Evolutionary conservation across 495 filamentous ascomycete species (phyloP).

Genomic region (Parathielavia hyrcaniae): DNA sequence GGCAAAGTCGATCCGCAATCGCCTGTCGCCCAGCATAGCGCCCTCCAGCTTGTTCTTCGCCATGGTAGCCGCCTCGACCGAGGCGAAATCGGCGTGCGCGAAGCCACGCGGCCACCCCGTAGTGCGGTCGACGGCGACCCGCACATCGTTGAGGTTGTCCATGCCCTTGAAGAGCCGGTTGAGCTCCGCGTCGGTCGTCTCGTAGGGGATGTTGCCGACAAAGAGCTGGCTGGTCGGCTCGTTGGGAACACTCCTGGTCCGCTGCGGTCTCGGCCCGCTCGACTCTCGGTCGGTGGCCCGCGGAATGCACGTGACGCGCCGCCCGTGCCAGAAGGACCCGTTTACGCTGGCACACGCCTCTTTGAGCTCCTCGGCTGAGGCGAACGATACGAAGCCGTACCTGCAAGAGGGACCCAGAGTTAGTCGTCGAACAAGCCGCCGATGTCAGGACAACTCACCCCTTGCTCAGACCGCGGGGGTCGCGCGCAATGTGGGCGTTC

Average conservation of each 20-base stretch:
- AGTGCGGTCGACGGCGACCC: slow-evolving; percentile 81
- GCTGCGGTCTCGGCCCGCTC: neutral
- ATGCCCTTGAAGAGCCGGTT: slow-evolving; percentile 72
- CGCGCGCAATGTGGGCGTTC: slow-evolving; percentile 52
- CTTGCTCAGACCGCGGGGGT: slow-evolving; percentile 74
- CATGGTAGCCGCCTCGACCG: slow-evolving; percentile 53
- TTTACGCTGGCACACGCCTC: slow-evolving; percentile 60
- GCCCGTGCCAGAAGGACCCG: slow-evolving; percentile 70
- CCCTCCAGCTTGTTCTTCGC: slow-evolving; percentile 53
- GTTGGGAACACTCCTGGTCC: slow-evolving; percentile 8
- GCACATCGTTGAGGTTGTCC: slow-evolving; percentile 67
- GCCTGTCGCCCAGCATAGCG: slow-evolving; percentile 58
- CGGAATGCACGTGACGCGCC: slow-evolving; percentile 57
- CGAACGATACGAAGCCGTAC: slow-evolving; percentile 73
- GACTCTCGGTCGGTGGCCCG: slow-evolving; percentile 24
- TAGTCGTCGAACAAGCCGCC: slow-evolving; percentile 14
- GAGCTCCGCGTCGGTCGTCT: slow-evolving; percentile 82
- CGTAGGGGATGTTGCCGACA: slow-evolving; percentile 84
- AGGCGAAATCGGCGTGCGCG: slow-evolving; percentile 78
- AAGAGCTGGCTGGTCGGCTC: slow-evolving; percentile 63
- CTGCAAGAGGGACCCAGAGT: slow-evolving; percentile 41
- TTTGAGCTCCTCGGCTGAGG: slow-evolving; percentile 47
- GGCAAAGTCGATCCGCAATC: slow-evolving; percentile 61
- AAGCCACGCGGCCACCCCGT: slow-evolving; percentile 87
- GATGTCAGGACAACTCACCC: slow-evolving; percentile 53